Evolutionary conservation across 2,329 filamentous ascomycete genomes (phyloP), one percentile per base, ranked within the genome.

Genomic region (Colletotrichum musae): DNA sequence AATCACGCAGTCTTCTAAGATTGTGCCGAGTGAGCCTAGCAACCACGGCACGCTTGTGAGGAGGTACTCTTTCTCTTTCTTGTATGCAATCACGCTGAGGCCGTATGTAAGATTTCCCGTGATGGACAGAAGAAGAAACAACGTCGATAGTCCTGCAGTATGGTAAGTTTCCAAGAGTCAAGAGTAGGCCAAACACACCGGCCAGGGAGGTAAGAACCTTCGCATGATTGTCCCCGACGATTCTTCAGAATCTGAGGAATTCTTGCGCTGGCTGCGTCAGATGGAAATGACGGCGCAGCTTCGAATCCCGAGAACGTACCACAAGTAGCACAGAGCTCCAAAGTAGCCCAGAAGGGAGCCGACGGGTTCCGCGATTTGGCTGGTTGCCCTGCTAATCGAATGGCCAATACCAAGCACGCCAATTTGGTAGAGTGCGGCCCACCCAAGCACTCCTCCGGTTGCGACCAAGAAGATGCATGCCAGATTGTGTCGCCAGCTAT

Each of bases 241-340:
- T 68, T 68, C 15, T 68, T 68, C 18, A 68, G 12, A 36, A 68
- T 68, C 12, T 68, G 64, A 12, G 64, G 64, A n/a, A 68, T 50
- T 0, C 64, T 52, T 5, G 64, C 64, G 24, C 64, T 68, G 26
- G 5, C 9, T 9, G 1, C 16, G 21, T 64, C 16, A 68, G 39
- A 15, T n/a, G 6, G 4, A 16, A 50, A n/a, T 6, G 7, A 21
- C 21, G 5, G 7, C n/a, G 10, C 2, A 4, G 24, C 9, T 26
- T 5, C 4, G 1, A 12, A 3, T 28, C 10, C 3, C 1, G 0
- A 2, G 5, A 12, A 47, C 64, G 21, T 52, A 68, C 64, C 51
- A 68, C 5, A 68, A 47, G 16, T 68, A 68, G 15, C 64, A 68
- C 45, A 68, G 15, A 9, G 64, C 64, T 2, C 64, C 64, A 2